Conservation (phyloP, 2,329 filamentous ascomycete genomes). For the Graphiopsis chlorocephala region DNA sequence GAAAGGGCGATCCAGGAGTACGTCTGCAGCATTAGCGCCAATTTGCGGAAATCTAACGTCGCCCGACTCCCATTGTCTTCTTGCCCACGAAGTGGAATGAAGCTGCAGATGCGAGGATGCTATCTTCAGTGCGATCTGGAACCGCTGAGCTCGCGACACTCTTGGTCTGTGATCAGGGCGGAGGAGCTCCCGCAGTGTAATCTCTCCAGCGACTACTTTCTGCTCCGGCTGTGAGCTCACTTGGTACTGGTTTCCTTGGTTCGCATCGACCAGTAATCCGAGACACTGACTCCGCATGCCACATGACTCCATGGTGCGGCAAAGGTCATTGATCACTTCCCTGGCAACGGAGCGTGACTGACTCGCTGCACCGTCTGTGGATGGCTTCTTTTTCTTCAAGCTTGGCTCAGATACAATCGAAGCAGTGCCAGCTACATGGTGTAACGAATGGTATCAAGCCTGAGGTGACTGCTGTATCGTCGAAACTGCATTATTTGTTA, state of each 20-base stretch:
- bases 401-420: neutral
- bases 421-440: neutral
- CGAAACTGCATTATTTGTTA: neutral
- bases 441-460: neutral
- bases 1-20: slow-evolving; percentile 18
- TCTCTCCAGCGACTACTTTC: slow-evolving; percentile 9
- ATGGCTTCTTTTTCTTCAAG: neutral
- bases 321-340: slow-evolving; percentile 16
- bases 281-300: slow-evolving; percentile 13
- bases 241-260: slow-evolving; percentile 10
- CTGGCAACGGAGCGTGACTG: neutral
- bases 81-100: slow-evolving; percentile 20
- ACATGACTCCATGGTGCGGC: slow-evolving; percentile 10
- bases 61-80: slow-evolving; percentile 19
- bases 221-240: slow-evolving; percentile 16
- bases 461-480: neutral
- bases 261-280: slow-evolving; percentile 7
- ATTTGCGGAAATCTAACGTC: slow-evolving; percentile 18
- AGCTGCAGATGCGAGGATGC: slow-evolving; percentile 21
- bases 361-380: neutral
- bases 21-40: neutral
- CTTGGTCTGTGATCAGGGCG: neutral
- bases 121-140: slow-evolving; percentile 17
- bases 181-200: neutral
- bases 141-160: neutral